These are phyloP conservation scores for Aotearoamyces nothofagi DNA, from an alignment of 2,329 filamentous ascomycete genomes.

Conservation along the genomic window DNA sequence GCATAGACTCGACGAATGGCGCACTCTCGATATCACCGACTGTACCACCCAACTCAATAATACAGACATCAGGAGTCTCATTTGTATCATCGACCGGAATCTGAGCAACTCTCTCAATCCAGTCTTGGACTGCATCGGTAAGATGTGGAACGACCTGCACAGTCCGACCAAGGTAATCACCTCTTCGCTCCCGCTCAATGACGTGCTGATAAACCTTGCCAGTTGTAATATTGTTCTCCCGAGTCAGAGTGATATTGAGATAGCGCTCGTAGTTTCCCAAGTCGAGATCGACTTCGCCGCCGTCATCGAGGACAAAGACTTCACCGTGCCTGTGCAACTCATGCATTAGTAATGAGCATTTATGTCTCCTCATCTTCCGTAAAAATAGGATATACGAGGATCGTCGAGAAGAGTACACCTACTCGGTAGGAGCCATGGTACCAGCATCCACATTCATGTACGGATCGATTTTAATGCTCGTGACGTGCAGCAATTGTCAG, in stretches of 20 bases:
- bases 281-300: constrained; percentile 63
- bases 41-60: constrained; percentile 51
- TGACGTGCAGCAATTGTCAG: constrained; percentile 32
- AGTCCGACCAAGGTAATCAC: constrained; percentile 76
- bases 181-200: constrained; percentile 44
- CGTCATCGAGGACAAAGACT: constrained; percentile 75
- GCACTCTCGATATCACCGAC: constrained; percentile 53
- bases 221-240: constrained; percentile 92
- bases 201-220: constrained; percentile 92
- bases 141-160: constrained; percentile 89
- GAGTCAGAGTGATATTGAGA: constrained; percentile 64
- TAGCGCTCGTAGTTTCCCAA: constrained; percentile 70
- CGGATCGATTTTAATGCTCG: constrained; percentile 55
- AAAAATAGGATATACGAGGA: too few species aligned
- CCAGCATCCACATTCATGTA: constrained; percentile 69
- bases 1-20: constrained; percentile 78
- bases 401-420: too few species aligned
- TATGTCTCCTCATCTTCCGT: too few species aligned
- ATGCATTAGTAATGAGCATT: too few species aligned
- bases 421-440: constrained; percentile 51
- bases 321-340: constrained; percentile 81
- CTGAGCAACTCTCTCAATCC: constrained; percentile 74
- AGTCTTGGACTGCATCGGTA: constrained; percentile 82
- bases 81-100: constrained; percentile 77
- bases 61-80: constrained; percentile 79